phyloP scores from a whole-genome alignment of 805 yeast genomes.

The Candida pseudoglaebosa region DNA sequence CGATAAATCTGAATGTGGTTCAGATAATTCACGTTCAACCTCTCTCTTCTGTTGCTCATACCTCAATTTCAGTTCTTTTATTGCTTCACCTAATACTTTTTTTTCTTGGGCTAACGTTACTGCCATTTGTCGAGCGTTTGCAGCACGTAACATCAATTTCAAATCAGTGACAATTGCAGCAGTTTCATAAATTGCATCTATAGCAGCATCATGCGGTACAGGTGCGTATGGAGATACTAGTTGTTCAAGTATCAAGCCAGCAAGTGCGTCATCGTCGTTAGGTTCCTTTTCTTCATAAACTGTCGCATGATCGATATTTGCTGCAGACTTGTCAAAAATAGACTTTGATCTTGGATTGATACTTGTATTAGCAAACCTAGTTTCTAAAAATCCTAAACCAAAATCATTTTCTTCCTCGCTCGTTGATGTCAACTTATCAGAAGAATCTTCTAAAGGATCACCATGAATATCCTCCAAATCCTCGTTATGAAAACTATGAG shows the following conservation, averaged over 20 bases:
- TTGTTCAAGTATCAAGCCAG: constrained; percentile 48
- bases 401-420: constrained; percentile 27
- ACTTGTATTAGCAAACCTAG: constrained; percentile 11
- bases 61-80: constrained; percentile 17
- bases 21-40: background rate
- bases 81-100: constrained; percentile 21
- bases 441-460: constrained; percentile 14
- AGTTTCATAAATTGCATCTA: constrained; percentile 59
- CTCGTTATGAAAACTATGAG: no score
- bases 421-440: constrained; percentile 19
- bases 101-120: constrained; percentile 30
- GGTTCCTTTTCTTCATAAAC: constrained; percentile 13
- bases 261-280: constrained; percentile 14
- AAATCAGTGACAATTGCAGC: constrained; percentile 61
- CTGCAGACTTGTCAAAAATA: constrained; percentile 28
- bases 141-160: constrained; percentile 55
- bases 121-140: constrained; percentile 52
- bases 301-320: constrained; percentile 8
- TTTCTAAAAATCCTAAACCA: constrained; percentile 29
- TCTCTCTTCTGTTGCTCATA: constrained; percentile 13
- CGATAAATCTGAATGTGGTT: constrained; percentile 6
- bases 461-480: no score
- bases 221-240: constrained; percentile 53
- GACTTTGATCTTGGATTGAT: constrained; percentile 34
- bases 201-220: constrained; percentile 50